Conservation (phyloP, 257 asterid genomes). For the Coffea canephora region DNA sequence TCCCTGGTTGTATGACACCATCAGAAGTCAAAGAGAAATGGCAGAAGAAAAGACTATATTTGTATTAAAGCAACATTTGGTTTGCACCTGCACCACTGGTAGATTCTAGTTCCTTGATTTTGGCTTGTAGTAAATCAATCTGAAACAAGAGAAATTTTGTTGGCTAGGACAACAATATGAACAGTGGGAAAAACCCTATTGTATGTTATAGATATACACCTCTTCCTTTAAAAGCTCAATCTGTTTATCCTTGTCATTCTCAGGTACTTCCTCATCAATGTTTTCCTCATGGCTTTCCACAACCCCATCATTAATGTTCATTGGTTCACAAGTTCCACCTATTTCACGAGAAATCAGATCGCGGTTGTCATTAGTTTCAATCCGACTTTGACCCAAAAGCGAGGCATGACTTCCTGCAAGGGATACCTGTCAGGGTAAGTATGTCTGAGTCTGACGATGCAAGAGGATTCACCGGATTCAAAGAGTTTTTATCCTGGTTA, state of each 20-base stretch:
- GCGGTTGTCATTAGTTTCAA: slow-evolving; percentile 27
- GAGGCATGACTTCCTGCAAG: slow-evolving; percentile 34
- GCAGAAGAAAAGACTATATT: slow-evolving; percentile 8
- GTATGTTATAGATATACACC: slow-evolving; percentile 40
- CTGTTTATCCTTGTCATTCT: slow-evolving; percentile 40
- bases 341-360: slow-evolving; percentile 19
- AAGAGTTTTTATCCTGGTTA: slow-evolving; percentile 36
- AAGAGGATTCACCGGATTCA: slow-evolving; percentile 57
- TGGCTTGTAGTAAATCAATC: slow-evolving; percentile 63
- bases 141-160: slow-evolving; percentile 30
- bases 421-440: slow-evolving; percentile 37
- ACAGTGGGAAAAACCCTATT: slow-evolving; percentile 13
- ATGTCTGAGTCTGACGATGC: slow-evolving; percentile 58
- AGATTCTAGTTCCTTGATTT: slow-evolving; percentile 55
- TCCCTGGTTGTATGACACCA: slow-evolving; percentile 38
- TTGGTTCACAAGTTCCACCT: slow-evolving; percentile 25
- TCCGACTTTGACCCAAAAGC: slow-evolving; percentile 32
- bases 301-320: slow-evolving; percentile 33
- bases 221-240: slow-evolving; percentile 58
- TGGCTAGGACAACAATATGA: slow-evolving; percentile 24
- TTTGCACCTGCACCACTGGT: slow-evolving; percentile 42
- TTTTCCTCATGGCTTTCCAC: slow-evolving; percentile 36
- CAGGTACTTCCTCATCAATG: slow-evolving; percentile 32
- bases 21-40: slow-evolving; percentile 6
- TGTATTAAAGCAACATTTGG: background rate